Conservation (phyloP, 1,139 yeast species). For the Arxiozyma slooffiae region DNA sequence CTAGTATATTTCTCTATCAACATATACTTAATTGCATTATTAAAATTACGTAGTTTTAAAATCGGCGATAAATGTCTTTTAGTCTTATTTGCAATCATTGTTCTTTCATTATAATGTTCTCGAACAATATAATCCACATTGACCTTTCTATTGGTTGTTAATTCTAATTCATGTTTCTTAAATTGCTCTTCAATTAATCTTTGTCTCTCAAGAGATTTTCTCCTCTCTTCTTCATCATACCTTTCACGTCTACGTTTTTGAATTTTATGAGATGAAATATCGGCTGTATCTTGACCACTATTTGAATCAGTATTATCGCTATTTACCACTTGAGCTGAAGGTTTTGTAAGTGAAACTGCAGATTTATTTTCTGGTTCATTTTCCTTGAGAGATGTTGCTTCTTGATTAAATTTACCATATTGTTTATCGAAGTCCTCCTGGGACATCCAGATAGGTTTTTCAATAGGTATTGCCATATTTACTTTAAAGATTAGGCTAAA, state of each 20-base stretch:
- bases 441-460: conserved; percentile 33
- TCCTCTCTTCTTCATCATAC: conserved; percentile 26
- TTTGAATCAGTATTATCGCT: neutral
- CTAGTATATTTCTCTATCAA: conserved; percentile 61
- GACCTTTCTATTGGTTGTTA: conserved; percentile 25
- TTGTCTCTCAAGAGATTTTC: conserved; percentile 22
- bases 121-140: conserved; percentile 52
- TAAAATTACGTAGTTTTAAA: conserved; percentile 75
- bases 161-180: conserved; percentile 28
- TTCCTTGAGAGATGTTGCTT: neutral
- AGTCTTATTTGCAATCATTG: conserved; percentile 54
- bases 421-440: conserved; percentile 31
- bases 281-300: conserved; percentile 4
- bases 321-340: neutral
- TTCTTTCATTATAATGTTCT: conserved; percentile 77
- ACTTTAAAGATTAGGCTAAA: no score
- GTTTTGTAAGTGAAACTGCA: no score
- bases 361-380: neutral
- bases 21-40: conserved; percentile 83
- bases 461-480: conserved; percentile 15
- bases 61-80: conserved; percentile 74
- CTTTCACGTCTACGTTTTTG: conserved; percentile 25
- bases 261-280: conserved; percentile 10
- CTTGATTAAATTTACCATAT: conserved; percentile 16
- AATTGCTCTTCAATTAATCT: conserved; percentile 29